Conservation (phyloP, 805 yeast species). For the Wickerhamomyces rabaulensis region DNA sequence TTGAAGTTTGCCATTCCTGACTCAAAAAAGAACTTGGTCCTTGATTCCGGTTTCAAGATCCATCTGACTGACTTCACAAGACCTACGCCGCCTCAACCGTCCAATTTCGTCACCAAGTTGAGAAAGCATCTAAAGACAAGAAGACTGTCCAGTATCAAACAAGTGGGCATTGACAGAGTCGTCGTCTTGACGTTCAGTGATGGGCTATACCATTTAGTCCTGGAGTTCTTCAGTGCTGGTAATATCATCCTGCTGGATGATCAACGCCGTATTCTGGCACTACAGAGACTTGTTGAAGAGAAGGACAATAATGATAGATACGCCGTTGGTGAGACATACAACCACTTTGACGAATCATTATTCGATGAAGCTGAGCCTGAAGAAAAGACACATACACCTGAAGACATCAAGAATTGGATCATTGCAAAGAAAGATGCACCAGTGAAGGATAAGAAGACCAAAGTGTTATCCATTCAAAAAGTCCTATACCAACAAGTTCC, state of each 20-base stretch:
- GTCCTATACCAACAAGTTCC: conserved; percentile 63
- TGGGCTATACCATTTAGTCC: conserved; percentile 68
- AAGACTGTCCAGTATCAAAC: conserved; percentile 66
- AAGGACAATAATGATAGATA: conserved; percentile 57
- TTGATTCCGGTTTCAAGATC: conserved; percentile 82
- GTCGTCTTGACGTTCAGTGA: conserved; percentile 81
- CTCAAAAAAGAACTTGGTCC: conserved; percentile 65
- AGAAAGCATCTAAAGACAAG: conserved; percentile 83
- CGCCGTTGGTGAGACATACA: conserved; percentile 72
- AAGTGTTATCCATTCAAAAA: conserved; percentile 61
- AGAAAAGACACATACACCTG: conserved; percentile 1
- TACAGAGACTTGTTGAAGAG: conserved; percentile 77
- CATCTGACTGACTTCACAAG: conserved; percentile 79
- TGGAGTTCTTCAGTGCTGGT: conserved; percentile 95
- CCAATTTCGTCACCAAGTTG: conserved; percentile 78
- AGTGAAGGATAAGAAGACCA: conserved; percentile 31
- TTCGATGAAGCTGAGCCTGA: conserved; percentile 24
- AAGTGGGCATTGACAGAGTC: conserved; percentile 78
- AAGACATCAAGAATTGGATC: conserved; percentile 26
- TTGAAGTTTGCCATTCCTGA: conserved; percentile 81
- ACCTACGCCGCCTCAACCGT: conserved; percentile 75
- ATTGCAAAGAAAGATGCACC: conserved; percentile 3
- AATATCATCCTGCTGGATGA: conserved; percentile 76
- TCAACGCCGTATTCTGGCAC: conserved; percentile 57
- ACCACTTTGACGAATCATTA: conserved; percentile 49